phyloP scores from a whole-genome alignment of 1,284 basidiomycete species.

The Xerocomus amazonicus region DNA sequence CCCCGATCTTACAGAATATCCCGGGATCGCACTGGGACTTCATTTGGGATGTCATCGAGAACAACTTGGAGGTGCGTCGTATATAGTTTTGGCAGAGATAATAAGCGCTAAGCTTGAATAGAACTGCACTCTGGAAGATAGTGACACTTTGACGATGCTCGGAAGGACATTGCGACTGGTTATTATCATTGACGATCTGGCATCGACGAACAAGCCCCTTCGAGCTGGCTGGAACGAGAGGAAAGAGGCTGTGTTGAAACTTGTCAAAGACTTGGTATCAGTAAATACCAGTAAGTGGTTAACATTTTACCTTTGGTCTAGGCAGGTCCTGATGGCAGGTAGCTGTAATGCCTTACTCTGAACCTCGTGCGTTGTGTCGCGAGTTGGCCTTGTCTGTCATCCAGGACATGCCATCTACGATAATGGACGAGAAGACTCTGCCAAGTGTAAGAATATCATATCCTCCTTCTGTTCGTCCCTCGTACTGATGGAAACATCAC shows the following conservation, averaged over 20 bases:
- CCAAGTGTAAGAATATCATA: constrained; percentile 45
- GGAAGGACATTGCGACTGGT: constrained; percentile 71
- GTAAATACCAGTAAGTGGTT: constrained; percentile 43
- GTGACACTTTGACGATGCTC: constrained; percentile 57
- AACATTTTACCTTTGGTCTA: neutral
- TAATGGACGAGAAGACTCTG: constrained; percentile 65
- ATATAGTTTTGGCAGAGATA: neutral
- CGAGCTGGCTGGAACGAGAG: constrained; percentile 67
- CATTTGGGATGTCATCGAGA: constrained; percentile 87
- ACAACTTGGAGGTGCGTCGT: constrained; percentile 73
- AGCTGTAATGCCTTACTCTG: constrained; percentile 38
- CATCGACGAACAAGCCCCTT: constrained; percentile 70
- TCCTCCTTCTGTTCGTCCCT: neutral
- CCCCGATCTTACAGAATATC: constrained; percentile 86
- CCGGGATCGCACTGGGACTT: constrained; percentile 90
- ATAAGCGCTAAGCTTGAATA: constrained; percentile 27
- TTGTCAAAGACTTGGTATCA: constrained; percentile 59
- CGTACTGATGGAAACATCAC: constrained; percentile 1
- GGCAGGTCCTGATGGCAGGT: neutral
- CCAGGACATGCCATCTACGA: constrained; percentile 57
- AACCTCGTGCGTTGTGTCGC: constrained; percentile 67
- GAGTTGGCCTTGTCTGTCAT: constrained; percentile 66
- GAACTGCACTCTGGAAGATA: constrained; percentile 62
- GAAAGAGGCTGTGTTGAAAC: constrained; percentile 47
- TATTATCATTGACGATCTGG: constrained; percentile 67